Conservation (phyloP, 805 yeast genomes). For the Tetrapisispora iriomotensis region DNA sequence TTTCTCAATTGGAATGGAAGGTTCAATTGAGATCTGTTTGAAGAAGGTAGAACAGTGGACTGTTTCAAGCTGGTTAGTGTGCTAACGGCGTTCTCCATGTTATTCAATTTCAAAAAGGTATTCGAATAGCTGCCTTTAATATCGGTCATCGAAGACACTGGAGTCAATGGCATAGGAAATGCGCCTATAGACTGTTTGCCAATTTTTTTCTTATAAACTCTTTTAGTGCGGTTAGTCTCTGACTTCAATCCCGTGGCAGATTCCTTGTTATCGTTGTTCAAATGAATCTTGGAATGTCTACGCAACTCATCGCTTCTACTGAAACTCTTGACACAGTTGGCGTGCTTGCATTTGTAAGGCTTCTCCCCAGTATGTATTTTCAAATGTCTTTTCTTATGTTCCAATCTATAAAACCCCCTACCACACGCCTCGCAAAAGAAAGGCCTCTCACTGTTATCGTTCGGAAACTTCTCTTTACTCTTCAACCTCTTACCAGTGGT, state of each 20-base stretch:
- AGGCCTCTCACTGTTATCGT: slow-evolving; percentile 39
- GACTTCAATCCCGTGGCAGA: no score
- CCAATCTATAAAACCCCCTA: slow-evolving; percentile 80
- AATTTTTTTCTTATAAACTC: background rate
- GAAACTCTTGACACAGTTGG: slow-evolving; percentile 74
- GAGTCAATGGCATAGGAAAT: slow-evolving; percentile 1
- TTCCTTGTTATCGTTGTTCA: background rate
- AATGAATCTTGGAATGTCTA: slow-evolving; percentile 69
- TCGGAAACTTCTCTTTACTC: slow-evolving; percentile 3
- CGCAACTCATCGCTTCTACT: slow-evolving; percentile 76
- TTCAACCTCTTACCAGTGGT: slow-evolving; percentile 1
- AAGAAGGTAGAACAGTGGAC: slow-evolving; percentile 1
- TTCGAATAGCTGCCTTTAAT: background rate
- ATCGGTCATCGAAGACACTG: slow-evolving; percentile 1
- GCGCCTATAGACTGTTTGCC: background rate
- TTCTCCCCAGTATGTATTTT: slow-evolving; percentile 89
- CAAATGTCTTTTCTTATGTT: slow-evolving; percentile 83
- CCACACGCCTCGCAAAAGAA: slow-evolving; percentile 76
- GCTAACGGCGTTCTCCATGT: background rate
- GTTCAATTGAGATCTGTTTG: background rate
- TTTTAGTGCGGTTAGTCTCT: background rate
- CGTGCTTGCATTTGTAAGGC: slow-evolving; percentile 73
- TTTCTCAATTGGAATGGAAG: background rate
- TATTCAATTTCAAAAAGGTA: background rate
- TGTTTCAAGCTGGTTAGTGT: slow-evolving; percentile 1